Evolutionary conservation across 2,329 filamentous ascomycete species (phyloP), one percentile per base, ranked within the genome.

Genomic region (Ceratocystis destructans): DNA sequence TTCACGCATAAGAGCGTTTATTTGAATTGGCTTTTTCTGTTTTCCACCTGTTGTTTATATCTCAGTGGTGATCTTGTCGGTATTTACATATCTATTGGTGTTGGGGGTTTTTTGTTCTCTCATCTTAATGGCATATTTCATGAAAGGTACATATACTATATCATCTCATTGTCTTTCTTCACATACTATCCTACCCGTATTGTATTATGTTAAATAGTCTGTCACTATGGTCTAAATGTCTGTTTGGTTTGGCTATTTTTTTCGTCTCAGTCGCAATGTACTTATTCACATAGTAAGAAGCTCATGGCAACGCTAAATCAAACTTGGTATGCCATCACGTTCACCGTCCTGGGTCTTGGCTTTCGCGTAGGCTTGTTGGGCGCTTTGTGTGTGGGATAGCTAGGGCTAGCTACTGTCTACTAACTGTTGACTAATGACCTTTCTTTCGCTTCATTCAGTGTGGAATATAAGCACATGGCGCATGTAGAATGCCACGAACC

Each of bases 291-390:
- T 12, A n/a, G 50, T 25, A 55, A 55, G 8, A 25, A 31, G 15
- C 25, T 28, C 50, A 15, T 55, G 20, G 25, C 22, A 55, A 20
- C 20, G 31, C 28, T 22, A 55, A 55, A 55, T 55, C 64, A 59
- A 65, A 62, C 61, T 61, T 59, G 53, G 48, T 55, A 64, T 64
- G 53, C 65, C 61, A 37, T 28, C 46, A 22, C n/a, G 8, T 61
- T 37, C 55, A 59, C 65, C 55, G 61, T 46, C 48, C 10, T 12
- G 10, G 33, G 33, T 12, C 37, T 41, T 41, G 37, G 37, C 10
- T 41, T 41, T 41, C 37, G 10, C 12, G 37, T 12, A 41, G 37
- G 37, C 12, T 41, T 41, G 12, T 41, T 41, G 3, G 37, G 37
- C 10, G 37, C 37, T 41, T 15, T 41, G 37, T 66, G 17, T 20